phyloP scores from a whole-genome alignment of 352 stramenopile genomes.

The Pythium oligandrum region DNA sequence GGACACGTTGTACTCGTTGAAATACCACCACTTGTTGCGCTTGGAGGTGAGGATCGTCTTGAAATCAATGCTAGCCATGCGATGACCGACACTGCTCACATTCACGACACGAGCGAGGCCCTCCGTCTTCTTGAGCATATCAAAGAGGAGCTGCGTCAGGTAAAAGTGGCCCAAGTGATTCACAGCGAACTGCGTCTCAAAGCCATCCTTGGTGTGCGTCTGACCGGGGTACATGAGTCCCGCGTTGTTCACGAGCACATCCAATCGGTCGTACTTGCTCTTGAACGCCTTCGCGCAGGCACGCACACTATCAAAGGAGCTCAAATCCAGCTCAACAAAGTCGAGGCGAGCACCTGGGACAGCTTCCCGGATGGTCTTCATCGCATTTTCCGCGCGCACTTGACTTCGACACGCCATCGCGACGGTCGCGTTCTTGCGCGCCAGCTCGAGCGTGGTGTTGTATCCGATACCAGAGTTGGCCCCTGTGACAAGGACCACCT shows the following conservation, averaged over 20 bases:
- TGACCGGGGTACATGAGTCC: conserved; percentile 32
- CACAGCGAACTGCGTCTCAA: conserved; percentile 57
- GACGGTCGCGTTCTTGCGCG: conserved; percentile 35
- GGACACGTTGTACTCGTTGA: conserved; percentile 43
- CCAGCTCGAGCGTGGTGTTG: conserved; percentile 34
- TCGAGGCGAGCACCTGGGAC: conserved; percentile 2
- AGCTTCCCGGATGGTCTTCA: conserved; percentile 3
- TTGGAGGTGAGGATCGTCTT: conserved; percentile 15
- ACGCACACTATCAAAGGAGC: conserved; percentile 27
- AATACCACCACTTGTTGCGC: conserved; percentile 25
- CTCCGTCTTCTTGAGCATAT: conserved; percentile 24
- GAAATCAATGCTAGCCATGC: conserved; percentile 24
- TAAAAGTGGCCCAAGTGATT: conserved; percentile 66
- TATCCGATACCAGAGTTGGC: conserved; percentile 34
- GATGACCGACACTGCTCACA: conserved; percentile 32
- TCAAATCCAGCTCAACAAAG: conserved; percentile 37
- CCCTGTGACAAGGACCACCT: not conserved
- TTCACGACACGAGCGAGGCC: conserved; percentile 27
- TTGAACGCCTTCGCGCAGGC: conserved; percentile 30
- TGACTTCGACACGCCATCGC: conserved; percentile 44
- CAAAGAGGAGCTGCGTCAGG: conserved; percentile 43
- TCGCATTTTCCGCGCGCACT: conserved; percentile 6
- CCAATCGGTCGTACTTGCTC: conserved; percentile 32
- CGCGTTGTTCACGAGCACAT: conserved; percentile 60
- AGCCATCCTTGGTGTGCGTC: conserved; percentile 29